phyloP scores from a whole-genome alignment of 441 rosid species.

The Syzygium syzygioides region DNA sequence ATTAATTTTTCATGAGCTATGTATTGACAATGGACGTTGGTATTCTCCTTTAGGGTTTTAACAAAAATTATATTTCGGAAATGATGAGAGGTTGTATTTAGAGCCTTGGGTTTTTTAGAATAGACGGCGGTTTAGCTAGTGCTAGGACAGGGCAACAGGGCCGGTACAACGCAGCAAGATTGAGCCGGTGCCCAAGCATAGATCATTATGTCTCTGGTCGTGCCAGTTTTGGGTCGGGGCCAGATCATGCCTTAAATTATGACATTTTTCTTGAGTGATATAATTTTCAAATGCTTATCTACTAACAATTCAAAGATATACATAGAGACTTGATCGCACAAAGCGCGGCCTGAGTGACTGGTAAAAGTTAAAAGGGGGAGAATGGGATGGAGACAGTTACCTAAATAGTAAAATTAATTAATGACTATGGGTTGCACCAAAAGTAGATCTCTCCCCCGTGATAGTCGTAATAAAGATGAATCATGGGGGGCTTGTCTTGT shows the following conservation, averaged over 20 bases:
- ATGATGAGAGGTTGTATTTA: neutral
- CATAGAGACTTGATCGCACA: neutral
- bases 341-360: neutral
- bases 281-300: neutral
- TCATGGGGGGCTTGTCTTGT: neutral
- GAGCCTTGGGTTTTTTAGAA: neutral
- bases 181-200: neutral
- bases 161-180: neutral
- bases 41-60: neutral
- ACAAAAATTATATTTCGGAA: neutral
- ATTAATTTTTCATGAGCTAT: neutral
- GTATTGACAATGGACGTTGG: neutral
- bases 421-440: neutral
- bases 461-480: neutral
- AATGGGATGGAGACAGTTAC: neutral
- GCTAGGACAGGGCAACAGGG: neutral
- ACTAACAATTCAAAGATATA: neutral
- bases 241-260: neutral
- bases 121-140: neutral
- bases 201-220: neutral
- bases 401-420: neutral
- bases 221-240: neutral
- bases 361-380: neutral
- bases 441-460: neutral
- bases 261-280: neutral